These are phyloP conservation scores for Rachicladosporium sp. DNA, from an alignment of 2,329 filamentous ascomycete species.

Conservation along the genomic window DNA sequence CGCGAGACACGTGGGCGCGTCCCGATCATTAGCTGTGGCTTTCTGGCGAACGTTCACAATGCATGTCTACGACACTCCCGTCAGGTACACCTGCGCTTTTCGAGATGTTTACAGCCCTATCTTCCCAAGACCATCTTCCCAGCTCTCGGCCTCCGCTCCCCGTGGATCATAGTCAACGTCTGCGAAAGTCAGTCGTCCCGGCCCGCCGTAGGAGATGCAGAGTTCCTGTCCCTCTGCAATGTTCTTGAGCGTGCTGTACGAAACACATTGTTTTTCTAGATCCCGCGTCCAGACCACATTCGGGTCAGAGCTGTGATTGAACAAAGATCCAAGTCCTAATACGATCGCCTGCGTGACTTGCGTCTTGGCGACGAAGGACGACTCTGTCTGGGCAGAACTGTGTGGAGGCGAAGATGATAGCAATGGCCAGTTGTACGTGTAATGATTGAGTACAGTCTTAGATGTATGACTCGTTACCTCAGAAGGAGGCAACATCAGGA, in stretches of 20 bases:
- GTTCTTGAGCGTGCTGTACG: slow-evolving; percentile 38
- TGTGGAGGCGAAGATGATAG: slow-evolving; percentile 5
- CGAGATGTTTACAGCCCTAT: too few species aligned
- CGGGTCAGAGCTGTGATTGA: slow-evolving; percentile 44
- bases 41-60: too few species aligned
- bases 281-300: slow-evolving; percentile 46
- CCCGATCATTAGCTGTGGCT: too few species aligned
- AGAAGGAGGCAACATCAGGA: slow-evolving; percentile 35
- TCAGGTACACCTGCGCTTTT: too few species aligned
- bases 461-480: slow-evolving; percentile 39
- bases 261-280: slow-evolving; percentile 31
- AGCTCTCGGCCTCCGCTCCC: slow-evolving; percentile 18
- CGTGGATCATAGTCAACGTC: slow-evolving; percentile 16
- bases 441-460: slow-evolving; percentile 41
- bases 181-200: slow-evolving; percentile 30
- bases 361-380: slow-evolving; percentile 12
- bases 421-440: slow-evolving; percentile 42
- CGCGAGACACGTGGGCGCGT: too few species aligned
- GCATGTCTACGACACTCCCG: too few species aligned
- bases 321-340: slow-evolving; percentile 45
- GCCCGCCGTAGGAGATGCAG: slow-evolving; percentile 39
- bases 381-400: background rate
- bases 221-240: slow-evolving; percentile 42
- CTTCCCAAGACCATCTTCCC: slow-evolving; percentile 8
- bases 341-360: slow-evolving; percentile 39